These are phyloP conservation scores for Globisporangium spiculum DNA, from an alignment of 352 stramenopile species.

Conservation along the genomic window DNA sequence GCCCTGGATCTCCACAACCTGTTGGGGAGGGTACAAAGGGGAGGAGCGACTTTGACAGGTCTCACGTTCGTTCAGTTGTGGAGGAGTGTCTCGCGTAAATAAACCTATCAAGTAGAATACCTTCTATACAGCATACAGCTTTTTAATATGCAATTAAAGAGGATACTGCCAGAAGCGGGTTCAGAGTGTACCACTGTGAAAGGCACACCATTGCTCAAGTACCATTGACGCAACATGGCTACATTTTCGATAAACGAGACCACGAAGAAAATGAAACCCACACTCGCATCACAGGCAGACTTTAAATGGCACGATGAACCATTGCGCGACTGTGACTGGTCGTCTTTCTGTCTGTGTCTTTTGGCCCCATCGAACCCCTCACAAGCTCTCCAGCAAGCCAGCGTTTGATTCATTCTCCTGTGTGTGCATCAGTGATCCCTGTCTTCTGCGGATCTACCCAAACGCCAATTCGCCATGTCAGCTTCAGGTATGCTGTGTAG, in stretches of 20 bases:
- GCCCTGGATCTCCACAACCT: neutral
- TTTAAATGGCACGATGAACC: neutral
- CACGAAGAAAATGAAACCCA: neutral
- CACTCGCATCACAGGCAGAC: no score
- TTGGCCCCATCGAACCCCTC: neutral
- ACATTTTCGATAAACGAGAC: neutral
- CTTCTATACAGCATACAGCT: neutral
- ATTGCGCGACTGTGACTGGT: constrained; percentile 3
- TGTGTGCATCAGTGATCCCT: neutral
- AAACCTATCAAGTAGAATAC: neutral
- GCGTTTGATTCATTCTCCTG: neutral
- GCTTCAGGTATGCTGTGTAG: constrained; percentile 4
- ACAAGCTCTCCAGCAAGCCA: neutral
- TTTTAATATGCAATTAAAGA: neutral
- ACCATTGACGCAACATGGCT: constrained; percentile 5
- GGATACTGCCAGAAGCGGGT: neutral
- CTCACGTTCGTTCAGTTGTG: constrained; percentile 2
- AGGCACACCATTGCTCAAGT: neutral
- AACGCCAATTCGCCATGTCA: constrained; percentile 4
- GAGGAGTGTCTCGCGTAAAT: constrained; percentile 2
- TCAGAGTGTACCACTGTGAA: neutral
- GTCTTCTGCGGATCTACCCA: neutral
- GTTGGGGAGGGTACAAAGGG: neutral
- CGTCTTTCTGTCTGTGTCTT: neutral
- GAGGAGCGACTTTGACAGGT: neutral